Base-by-base conservation (phyloP, 306 rosid genomes). In the Myrica gale region DNA sequence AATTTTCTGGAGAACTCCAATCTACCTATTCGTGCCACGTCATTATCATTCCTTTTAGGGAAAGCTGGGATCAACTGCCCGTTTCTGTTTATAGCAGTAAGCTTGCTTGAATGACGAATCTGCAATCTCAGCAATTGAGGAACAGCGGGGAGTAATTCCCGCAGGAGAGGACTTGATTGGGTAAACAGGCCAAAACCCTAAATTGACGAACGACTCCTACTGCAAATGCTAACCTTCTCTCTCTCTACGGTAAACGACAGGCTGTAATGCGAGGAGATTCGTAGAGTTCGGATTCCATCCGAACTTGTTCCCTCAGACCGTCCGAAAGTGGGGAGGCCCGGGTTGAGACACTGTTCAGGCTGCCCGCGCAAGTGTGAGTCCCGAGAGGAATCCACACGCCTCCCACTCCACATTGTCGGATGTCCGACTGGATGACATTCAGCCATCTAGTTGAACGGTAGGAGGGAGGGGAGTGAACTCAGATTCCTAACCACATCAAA, bases 191-290 rank as follows among this genome's bases (percentile, higher is more conserved):
- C 76, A 68, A 50, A 56, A 7, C 69, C 19, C 9, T 23, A 26
- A 12, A 26, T 37, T 67, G 17, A 15, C 54, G 16, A 44, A 4
- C 53, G 11, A 44, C 32, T n/a, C 47, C 55, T 37, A 47, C 9
- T 3, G 7, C 7, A 32, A 32, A 32, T 32, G 37, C 37, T 2
- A 32, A 32, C 37, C 37, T 32, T 32, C 37, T 32, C 50, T 53
- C 1, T 0, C 13, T 52, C 47, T 15, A 55, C 48, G 47, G 48
- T 47, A 2, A 42, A 37, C 16, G 78, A 68, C 65, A 26, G 7
- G 60, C 69, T 70, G 75, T 15, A 16, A 73, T 62, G 73, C 73
- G 23, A 68, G 74, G 7, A 20, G 84, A 75, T n/a, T n/a, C n/a
- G n/a, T n/a, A n/a, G n/a, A n/a, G n/a, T n/a, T n/a, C n/a, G n/a